Conservation (phyloP, 1,284 basidiomycete species). For the Gomphus bonarii region DNA sequence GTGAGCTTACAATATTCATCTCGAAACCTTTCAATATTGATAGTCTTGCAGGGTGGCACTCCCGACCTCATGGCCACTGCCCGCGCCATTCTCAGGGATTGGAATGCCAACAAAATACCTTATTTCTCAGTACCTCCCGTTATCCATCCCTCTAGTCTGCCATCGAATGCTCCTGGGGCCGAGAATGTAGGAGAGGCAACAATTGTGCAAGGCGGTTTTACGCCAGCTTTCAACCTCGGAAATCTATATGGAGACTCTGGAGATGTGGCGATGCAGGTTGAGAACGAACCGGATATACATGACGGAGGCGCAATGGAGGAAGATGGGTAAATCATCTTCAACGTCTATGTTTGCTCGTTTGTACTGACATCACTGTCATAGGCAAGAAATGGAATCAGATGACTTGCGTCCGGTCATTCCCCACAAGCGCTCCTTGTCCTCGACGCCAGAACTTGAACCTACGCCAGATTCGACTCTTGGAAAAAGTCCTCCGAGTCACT, state of each 20-base stretch:
- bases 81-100: conserved; percentile 81
- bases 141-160: conserved; percentile 66
- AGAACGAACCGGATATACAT: conserved; percentile 22
- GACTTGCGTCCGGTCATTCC: conserved; percentile 29
- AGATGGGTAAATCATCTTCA: conserved; percentile 29
- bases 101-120: conserved; percentile 94
- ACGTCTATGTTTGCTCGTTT: conserved; percentile 6
- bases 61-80: conserved; percentile 83
- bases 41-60: conserved; percentile 62
- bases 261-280: conserved; percentile 28
- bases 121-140: conserved; percentile 77
- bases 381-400: conserved; percentile 33
- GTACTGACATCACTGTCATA: conserved; percentile 11
- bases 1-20: background rate
- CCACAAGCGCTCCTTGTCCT: conserved; percentile 27
- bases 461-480: conserved; percentile 16
- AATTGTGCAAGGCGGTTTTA: conserved; percentile 48
- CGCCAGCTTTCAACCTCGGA: conserved; percentile 64
- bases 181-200: conserved; percentile 67
- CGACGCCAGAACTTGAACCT: conserved; percentile 2
- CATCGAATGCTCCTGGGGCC: conserved; percentile 47
- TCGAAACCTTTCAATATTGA: background rate
- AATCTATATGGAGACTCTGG: conserved; percentile 66
- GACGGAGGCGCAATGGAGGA: conserved; percentile 33
- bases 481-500: conserved; percentile 35